Conservation (phyloP, 495 filamentous ascomycete species). For the Sordaria brevicollis region DNA sequence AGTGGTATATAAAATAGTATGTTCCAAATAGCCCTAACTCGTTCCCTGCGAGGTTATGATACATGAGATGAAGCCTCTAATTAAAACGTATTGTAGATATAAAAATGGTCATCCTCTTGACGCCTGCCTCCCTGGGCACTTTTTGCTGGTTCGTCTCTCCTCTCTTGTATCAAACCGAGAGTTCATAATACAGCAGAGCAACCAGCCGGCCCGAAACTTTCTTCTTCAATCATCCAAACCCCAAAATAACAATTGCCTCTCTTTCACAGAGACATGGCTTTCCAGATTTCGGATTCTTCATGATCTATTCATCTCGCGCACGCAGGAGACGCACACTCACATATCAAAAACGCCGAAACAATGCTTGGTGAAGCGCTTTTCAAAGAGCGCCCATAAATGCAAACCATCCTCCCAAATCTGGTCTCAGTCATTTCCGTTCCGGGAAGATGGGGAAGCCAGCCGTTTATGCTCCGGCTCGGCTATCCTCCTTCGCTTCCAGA, state of each 20-base stretch:
- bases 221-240: background rate
- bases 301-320: background rate
- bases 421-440: background rate
- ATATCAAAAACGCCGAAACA: background rate
- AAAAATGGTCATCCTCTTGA: background rate
- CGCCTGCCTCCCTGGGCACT: background rate
- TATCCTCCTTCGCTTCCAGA: background rate
- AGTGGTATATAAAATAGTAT: background rate
- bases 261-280: too few relatives aligned
- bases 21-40: background rate
- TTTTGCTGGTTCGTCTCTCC: background rate
- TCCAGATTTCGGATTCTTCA: background rate
- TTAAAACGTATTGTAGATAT: background rate
- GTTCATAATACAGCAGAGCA: background rate
- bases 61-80: background rate
- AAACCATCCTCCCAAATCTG: background rate
- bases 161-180: background rate
- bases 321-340: background rate
- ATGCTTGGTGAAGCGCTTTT: background rate
- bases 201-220: background rate
- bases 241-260: too few relatives aligned
- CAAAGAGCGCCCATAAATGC: background rate
- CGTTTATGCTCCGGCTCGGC: background rate
- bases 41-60: background rate
- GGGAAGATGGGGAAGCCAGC: background rate